A percentile compares a stretch with the other conserved stretches of the same genome.
Evolutionary conservation across 257 asterid genomes (phyloP).

Genomic region (Przewalskia tangutica): DNA sequence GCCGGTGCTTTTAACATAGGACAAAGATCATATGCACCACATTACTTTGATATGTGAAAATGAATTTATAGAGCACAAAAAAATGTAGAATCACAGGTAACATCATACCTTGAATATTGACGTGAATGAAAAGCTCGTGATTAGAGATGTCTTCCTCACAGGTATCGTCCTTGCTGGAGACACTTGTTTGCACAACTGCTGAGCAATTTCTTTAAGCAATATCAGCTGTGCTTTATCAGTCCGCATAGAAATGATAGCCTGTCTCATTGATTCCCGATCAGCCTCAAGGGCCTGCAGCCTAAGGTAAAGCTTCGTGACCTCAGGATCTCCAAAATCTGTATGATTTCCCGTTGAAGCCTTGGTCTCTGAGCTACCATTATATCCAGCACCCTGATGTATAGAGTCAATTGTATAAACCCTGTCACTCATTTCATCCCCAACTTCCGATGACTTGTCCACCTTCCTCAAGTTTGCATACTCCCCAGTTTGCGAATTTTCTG

Average conservation of each 20-base stretch:
- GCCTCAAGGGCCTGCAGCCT: conserved; percentile 97
- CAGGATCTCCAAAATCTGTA: conserved; percentile 45
- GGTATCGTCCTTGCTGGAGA: conserved; percentile 45
- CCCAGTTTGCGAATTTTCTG: conserved; percentile 35
- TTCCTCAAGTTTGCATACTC: conserved; percentile 40
- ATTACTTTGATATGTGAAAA: neutral
- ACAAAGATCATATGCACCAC: neutral
- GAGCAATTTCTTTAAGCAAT: conserved; percentile 90
- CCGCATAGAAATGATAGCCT: conserved; percentile 67
- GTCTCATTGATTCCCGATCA: conserved; percentile 97
- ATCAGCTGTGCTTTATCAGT: conserved; percentile 85
- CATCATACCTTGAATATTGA: conserved; percentile 68
- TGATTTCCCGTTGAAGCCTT: conserved; percentile 37
- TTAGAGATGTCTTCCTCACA: conserved; percentile 37
- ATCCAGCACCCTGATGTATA: conserved; percentile 44
- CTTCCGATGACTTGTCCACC: conserved; percentile 43
- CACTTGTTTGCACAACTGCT: conserved; percentile 66
- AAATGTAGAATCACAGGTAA: neutral
- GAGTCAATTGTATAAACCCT: conserved; percentile 88
- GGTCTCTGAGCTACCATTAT: conserved; percentile 24
- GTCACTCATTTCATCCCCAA: conserved; percentile 61
- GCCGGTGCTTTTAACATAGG: neutral
- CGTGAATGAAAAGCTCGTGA: conserved; percentile 38
- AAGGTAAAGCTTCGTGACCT: conserved; percentile 68
- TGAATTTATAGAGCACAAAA: neutral